Percentiles rank a stretch among this genome's conserved stretches.
Evolutionary conservation across 805 yeast genomes (phyloP).

Genomic region (Starmerella vitae): DNA sequence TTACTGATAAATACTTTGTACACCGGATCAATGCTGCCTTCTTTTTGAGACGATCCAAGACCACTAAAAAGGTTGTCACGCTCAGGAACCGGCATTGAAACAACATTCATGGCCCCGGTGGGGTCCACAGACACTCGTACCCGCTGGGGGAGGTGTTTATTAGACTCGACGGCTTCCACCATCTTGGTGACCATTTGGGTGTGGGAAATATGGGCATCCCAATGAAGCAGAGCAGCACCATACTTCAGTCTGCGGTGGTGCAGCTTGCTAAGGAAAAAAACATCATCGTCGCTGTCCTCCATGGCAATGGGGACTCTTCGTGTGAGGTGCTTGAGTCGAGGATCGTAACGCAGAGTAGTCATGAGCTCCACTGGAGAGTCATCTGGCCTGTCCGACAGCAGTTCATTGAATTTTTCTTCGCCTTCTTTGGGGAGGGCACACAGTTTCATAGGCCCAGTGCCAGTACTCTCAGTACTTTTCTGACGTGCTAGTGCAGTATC

Average conservation of each 20-base stretch:
- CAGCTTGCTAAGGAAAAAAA: constrained; percentile 49
- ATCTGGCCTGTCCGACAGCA: neutral
- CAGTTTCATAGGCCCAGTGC: constrained; percentile 15
- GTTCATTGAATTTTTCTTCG: constrained; percentile 6
- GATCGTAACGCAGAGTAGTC: constrained; percentile 67
- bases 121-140: constrained; percentile 35
- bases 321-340: constrained; percentile 32
- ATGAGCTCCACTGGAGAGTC: constrained; percentile 40
- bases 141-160: constrained; percentile 30
- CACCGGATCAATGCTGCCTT: constrained; percentile 19
- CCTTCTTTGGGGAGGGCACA: constrained; percentile 15
- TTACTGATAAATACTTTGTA: constrained; percentile 56
- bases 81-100: constrained; percentile 27
- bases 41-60: constrained; percentile 12
- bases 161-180: constrained; percentile 11
- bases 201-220: constrained; percentile 32
- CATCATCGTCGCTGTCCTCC: constrained; percentile 22
- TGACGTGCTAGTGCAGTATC: no score
- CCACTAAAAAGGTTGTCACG: constrained; percentile 24
- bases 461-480: no score
- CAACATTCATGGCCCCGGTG: constrained; percentile 29
- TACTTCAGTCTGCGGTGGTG: constrained; percentile 50
- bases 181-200: constrained; percentile 33
- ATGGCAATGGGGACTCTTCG: constrained; percentile 21
- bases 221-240: constrained; percentile 42